These are phyloP conservation scores for Copromyces sp. DNA, from an alignment of 495 filamentous ascomycete genomes.

Conservation along the genomic window DNA sequence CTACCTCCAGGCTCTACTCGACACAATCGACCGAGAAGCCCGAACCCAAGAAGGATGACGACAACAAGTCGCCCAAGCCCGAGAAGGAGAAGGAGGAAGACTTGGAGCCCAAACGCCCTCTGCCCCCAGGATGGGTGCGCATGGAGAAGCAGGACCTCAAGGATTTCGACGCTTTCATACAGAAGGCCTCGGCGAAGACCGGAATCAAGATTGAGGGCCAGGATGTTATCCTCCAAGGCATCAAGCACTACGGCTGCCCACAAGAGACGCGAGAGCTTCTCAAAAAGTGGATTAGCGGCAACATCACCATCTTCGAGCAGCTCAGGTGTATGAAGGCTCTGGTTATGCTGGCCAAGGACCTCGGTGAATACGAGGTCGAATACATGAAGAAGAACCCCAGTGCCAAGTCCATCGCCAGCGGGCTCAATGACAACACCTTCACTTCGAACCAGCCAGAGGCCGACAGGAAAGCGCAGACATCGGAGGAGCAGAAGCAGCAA, in stretches of 20 bases:
- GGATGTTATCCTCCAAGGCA: neutral
- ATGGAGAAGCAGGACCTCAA: constrained; percentile 21
- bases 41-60: neutral
- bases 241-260: constrained; percentile 21
- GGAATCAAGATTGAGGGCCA: constrained; percentile 1
- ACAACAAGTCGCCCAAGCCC: neutral
- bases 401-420: neutral
- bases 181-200: neutral
- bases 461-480: constrained; percentile 6
- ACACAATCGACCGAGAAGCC: constrained; percentile 6
- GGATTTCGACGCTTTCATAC: constrained; percentile 1
- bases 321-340: constrained; percentile 20
- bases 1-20: constrained; percentile 15
- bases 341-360: constrained; percentile 9
- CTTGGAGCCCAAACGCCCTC: neutral
- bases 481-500: constrained; percentile 14
- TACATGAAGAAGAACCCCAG: neutral
- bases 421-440: constrained; percentile 1
- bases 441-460: constrained; percentile 14
- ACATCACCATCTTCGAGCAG: constrained; percentile 54
- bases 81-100: neutral
- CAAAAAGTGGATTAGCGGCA: constrained; percentile 48
- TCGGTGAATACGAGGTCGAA: constrained; percentile 7
- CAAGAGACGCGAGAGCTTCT: constrained; percentile 20
- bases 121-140: constrained; percentile 27